Conservation (phyloP, 192 early-diverging fungal species). For the Fimicolochytrium jonesii region DNA sequence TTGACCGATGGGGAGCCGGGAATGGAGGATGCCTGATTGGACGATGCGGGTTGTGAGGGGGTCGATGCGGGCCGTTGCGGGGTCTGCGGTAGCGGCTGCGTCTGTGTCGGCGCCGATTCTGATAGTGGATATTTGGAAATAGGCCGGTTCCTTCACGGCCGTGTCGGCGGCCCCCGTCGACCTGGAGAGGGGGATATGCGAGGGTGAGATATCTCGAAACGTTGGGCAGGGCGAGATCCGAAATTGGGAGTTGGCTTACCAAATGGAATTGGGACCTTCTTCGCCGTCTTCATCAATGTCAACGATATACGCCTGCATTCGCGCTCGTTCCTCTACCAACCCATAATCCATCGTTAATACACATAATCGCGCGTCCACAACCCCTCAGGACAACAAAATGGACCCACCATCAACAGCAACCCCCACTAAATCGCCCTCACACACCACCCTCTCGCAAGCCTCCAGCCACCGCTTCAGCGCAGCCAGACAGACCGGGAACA, state of each 20-base stretch:
- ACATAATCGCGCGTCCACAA: too few relatives aligned
- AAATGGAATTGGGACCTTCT: conserved; percentile 36
- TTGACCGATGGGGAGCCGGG: conserved; percentile 40
- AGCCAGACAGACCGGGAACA: conserved; percentile 54
- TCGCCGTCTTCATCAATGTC: conserved; percentile 35
- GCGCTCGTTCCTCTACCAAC: conserved; percentile 11
- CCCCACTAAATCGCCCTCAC: conserved; percentile 62
- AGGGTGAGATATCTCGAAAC: too few relatives aligned
- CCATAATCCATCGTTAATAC: too few relatives aligned
- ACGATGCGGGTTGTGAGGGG: conserved; percentile 55
- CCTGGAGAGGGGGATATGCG: too few relatives aligned
- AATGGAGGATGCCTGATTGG: conserved; percentile 61
- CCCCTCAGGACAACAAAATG: too few relatives aligned
- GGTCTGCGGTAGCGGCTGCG: neutral
- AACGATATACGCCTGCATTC: too few relatives aligned
- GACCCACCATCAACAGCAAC: conserved; percentile 63
- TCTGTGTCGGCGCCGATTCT: neutral
- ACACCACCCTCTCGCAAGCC: conserved; percentile 56
- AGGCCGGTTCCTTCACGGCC: conserved; percentile 31
- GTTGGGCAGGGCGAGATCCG: too few relatives aligned
- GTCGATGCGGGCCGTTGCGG: conserved; percentile 38
- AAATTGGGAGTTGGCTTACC: too few relatives aligned
- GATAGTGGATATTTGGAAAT: conserved; percentile 52
- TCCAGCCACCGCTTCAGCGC: conserved; percentile 64
- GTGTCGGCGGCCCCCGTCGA: neutral